These are phyloP conservation scores for Dunaliella primolecta DNA, from an alignment of 139 green algal genomes.

Conservation along the genomic window DNA sequence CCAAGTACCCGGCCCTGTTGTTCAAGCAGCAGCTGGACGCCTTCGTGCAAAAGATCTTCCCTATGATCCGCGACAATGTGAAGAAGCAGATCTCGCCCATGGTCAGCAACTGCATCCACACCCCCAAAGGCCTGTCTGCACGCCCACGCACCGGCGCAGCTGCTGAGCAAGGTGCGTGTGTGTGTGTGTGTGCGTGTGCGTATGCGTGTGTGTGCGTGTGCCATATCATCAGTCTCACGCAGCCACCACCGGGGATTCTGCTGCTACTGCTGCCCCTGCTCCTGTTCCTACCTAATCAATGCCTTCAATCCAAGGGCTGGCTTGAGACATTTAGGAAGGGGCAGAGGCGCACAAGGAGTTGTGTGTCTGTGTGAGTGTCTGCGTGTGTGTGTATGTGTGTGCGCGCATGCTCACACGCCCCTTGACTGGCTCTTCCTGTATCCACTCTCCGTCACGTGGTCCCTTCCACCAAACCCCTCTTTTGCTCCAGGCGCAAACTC, in stretches of 20 bases:
- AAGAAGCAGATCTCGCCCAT: constrained; percentile 90
- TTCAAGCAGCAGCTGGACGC: constrained; percentile 99
- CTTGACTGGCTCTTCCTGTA: neutral
- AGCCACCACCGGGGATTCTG: too few species aligned
- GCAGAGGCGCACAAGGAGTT: too few species aligned
- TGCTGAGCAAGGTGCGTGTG: constrained; percentile 10
- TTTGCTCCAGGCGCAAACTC: neutral
- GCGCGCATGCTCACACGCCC: too few species aligned
- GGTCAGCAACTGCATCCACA: constrained; percentile 84
- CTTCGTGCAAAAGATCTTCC: constrained; percentile 98
- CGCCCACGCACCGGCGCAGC: neutral
- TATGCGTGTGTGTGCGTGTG: too few species aligned
- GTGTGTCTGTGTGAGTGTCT: too few species aligned
- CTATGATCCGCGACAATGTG: constrained; percentile 96
- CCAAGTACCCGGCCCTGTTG: constrained; percentile 97
- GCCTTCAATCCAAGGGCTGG: too few species aligned
- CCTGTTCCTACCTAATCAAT: too few species aligned
- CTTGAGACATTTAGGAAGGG: too few species aligned
- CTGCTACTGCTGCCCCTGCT: too few species aligned
- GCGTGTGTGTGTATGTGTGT: too few species aligned
- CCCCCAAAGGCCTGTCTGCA: constrained; percentile 44
- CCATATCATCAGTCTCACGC: too few species aligned
- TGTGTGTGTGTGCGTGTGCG: too few species aligned
- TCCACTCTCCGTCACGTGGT: neutral
- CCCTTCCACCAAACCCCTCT: neutral